Evolutionary conservation across 257 asterid species (phyloP), one percentile per base, ranked within the genome.

Genomic region (Vinca minor): DNA sequence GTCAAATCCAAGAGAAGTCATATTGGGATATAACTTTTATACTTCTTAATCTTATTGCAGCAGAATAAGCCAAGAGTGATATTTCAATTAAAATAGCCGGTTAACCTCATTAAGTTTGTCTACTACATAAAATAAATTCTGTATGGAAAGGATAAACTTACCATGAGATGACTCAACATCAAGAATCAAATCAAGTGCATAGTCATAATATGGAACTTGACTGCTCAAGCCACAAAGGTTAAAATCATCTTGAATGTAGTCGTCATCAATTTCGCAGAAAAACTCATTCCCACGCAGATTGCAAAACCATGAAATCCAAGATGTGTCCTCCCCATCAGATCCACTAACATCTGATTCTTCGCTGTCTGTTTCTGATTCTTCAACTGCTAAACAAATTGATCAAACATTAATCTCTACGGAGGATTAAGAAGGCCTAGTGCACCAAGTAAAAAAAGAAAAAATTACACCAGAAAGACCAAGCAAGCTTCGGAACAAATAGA

Each of bases 241-340:
- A 61, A 82, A 82, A 66, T 79, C 85, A 71, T 82, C 87, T 74
- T 82, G 87, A 68, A 82, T 79, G 69, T 82, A 82, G 45, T 82
- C 87, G 62, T 82, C 87, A 29, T 82, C 87, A 70, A 79, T 79
- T 66, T 82, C 87, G 59, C 84, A 82, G 76, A 76, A 82, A 62
- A 79, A 79, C 69, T 82, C 87, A 70, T 82, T 82, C 14, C 88
- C 82, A 29, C 88, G 83, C 38, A 83, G 76, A 62, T 74, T 77
- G 78, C 88, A 80, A 57, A 80, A 83, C 86, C 88, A 80, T 46
- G 84, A 69, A 44, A 83, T 80, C 88, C 86, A 83, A 71, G 81
- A 82, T 28, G 83, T 73, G 71, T 82, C 87, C 12, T 79, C 85
- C 55, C 77, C 88, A 63, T 82, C 83, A 29, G 81, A 82, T 32